Evolutionary conservation across 371 early-diverging fungal genomes (phyloP).

Genomic region (Circinella umbellata): DNA sequence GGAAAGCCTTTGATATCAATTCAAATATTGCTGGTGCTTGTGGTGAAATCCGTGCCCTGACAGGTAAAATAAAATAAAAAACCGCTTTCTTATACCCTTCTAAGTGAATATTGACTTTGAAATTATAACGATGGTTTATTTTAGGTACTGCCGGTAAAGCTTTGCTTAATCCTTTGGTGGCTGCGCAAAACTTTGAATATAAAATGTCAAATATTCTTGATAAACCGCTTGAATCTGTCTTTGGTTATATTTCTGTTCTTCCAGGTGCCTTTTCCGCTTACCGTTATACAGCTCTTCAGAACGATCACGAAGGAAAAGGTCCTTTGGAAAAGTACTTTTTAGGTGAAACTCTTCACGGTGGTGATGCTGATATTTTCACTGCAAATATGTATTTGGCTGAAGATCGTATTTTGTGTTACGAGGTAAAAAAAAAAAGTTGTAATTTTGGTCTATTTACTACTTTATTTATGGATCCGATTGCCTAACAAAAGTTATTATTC

Average conservation of each 20-base stretch:
- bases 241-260: conserved; percentile 84
- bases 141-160: conserved; percentile 68
- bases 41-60: conserved; percentile 85
- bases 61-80: conserved; percentile 47
- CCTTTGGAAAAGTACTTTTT: conserved; percentile 81
- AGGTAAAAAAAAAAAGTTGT: conserved; percentile 56
- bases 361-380: conserved; percentile 66
- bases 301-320: conserved; percentile 58
- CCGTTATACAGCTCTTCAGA: conserved; percentile 75
- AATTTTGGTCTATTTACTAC: too few species aligned
- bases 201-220: conserved; percentile 89
- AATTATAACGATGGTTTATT: too few species aligned
- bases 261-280: conserved; percentile 90
- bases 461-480: too few species aligned
- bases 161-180: conserved; percentile 86
- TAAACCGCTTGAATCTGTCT: conserved; percentile 85
- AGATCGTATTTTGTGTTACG: conserved; percentile 90
- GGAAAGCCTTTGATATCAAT: conserved; percentile 82
- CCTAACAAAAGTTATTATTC: too few species aligned
- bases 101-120: too few species aligned
- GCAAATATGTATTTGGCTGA: conserved; percentile 84
- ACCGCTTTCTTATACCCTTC: not conserved
- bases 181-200: conserved; percentile 87
- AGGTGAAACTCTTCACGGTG: conserved; percentile 71
- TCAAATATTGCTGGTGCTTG: conserved; percentile 81